phyloP scores from a whole-genome alignment of 2,329 filamentous ascomycete genomes.

The Metarhizium album region DNA sequence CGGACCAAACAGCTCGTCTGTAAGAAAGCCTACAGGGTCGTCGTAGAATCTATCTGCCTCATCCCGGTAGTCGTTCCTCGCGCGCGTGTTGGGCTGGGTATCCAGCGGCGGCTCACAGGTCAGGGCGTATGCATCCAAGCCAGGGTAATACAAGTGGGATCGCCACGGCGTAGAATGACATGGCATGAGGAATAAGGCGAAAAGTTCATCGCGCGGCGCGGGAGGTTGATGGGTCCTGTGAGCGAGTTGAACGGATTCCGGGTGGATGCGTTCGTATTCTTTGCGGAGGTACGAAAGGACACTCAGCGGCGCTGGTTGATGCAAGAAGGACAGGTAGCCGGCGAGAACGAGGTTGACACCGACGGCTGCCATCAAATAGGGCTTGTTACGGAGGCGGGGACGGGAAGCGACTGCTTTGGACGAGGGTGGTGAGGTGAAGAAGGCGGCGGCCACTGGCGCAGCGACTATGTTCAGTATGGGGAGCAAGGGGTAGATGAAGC shows the following conservation, averaged over 20 bases:
- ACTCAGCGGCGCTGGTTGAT: constrained; percentile 69
- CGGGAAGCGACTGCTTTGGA: constrained; percentile 15
- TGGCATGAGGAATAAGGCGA: constrained; percentile 79
- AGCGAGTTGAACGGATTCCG: constrained; percentile 16
- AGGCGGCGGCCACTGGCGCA: constrained; percentile 53
- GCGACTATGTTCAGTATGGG: constrained; percentile 76
- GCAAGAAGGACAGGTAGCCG: constrained; percentile 61
- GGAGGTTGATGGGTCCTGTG: constrained; percentile 11
- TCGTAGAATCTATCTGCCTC: constrained; percentile 90
- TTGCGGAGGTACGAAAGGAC: constrained; percentile 67
- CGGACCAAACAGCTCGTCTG: constrained; percentile 35
- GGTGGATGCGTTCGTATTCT: constrained; percentile 53
- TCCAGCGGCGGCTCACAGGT: constrained; percentile 82
- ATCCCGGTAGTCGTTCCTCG: constrained; percentile 64
- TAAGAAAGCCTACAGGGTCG: constrained; percentile 44
- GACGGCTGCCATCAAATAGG: constrained; percentile 47
- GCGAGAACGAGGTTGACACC: constrained; percentile 60
- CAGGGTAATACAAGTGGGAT: constrained; percentile 67
- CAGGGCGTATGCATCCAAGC: constrained; percentile 70
- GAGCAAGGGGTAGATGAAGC: constrained; percentile 89
- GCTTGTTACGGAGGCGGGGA: constrained; percentile 36
- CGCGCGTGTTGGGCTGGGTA: constrained; percentile 43
- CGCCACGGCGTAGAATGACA: constrained; percentile 97
- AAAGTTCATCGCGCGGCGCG: constrained; percentile 34
- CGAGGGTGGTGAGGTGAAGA: constrained; percentile 41